Conservation (phyloP, 805 yeast genomes). For the Saccharomyces kudriavzevii region DNA sequence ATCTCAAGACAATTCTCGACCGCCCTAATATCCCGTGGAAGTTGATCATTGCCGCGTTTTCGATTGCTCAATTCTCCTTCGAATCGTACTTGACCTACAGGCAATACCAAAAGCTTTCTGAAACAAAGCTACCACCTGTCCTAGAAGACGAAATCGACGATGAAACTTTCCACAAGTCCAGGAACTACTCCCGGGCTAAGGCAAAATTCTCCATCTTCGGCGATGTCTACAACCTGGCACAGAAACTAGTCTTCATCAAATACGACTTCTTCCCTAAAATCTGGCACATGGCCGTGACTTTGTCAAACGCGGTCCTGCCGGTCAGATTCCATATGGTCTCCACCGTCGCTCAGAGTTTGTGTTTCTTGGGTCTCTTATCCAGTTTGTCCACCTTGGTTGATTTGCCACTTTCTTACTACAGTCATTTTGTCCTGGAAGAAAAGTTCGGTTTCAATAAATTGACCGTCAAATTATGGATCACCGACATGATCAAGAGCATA, state of each 20-base stretch:
- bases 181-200: constrained; percentile 72
- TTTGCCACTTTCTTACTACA: constrained; percentile 66
- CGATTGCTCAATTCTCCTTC: constrained; percentile 66
- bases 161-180: constrained; percentile 69
- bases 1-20: constrained; percentile 48
- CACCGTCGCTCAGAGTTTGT: constrained; percentile 62
- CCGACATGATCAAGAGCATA: constrained; percentile 60
- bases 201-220: constrained; percentile 56
- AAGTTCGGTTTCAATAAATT: constrained; percentile 87
- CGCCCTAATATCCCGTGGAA: constrained; percentile 75
- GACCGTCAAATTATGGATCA: constrained; percentile 61
- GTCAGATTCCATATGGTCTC: constrained; percentile 37
- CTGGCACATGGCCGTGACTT: constrained; percentile 44
- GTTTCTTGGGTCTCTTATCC: constrained; percentile 48
- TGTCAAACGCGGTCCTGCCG: constrained; percentile 26
- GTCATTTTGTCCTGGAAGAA: constrained; percentile 84
- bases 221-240: constrained; percentile 42
- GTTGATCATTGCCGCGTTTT: constrained; percentile 58
- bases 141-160: constrained; percentile 59
- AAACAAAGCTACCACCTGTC: constrained; percentile 56
- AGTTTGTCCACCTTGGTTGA: constrained; percentile 44
- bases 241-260: constrained; percentile 51
- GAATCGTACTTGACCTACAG: constrained; percentile 68
- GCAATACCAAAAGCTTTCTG: constrained; percentile 58
- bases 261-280: constrained; percentile 57